Evolutionary conservation across 1,139 yeast species (phyloP).

Genomic region (Protomyces inundatus): DNA sequence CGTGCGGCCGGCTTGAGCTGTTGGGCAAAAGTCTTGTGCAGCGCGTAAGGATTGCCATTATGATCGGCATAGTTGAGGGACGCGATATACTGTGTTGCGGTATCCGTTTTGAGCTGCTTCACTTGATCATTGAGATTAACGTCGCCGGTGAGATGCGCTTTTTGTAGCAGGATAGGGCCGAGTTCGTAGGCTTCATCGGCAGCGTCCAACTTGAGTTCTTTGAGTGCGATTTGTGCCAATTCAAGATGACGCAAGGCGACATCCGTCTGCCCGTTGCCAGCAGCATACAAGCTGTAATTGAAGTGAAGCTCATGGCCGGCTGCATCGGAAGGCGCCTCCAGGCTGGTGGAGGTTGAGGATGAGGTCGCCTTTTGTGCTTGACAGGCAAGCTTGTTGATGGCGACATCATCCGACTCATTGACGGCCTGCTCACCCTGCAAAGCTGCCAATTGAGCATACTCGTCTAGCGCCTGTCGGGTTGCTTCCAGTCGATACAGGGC

Average conservation of each 20-base stretch:
- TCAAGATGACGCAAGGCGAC: neutral
- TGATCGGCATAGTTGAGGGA: neutral
- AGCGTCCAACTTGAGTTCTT: neutral
- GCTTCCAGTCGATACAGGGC: slow-evolving; percentile 15
- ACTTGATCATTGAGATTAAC: neutral
- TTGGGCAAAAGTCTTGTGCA: neutral
- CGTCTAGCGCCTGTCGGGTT: neutral
- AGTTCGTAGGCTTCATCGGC: slow-evolving; percentile 11
- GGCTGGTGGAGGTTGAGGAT: neutral
- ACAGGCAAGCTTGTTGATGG: slow-evolving; percentile 11
- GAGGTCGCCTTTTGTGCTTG: slow-evolving; percentile 2
- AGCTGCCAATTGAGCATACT: neutral
- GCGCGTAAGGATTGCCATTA: slow-evolving; percentile 5
- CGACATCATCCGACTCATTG: slow-evolving; percentile 13
- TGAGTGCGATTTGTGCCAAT: neutral
- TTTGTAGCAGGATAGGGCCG: slow-evolving; percentile 16
- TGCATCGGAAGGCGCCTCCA: neutral
- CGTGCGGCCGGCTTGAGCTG: slow-evolving; percentile 14
- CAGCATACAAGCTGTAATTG: slow-evolving; percentile 3
- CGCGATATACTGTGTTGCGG: slow-evolving; percentile 8
- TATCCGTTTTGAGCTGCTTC: neutral
- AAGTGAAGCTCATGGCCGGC: slow-evolving; percentile 7
- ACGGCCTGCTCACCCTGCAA: neutral
- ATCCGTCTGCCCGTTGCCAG: neutral
- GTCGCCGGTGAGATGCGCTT: slow-evolving; percentile 12